A percentile compares a stretch with the other conserved stretches of the same genome.
Conservation (phyloP, 2,329 filamentous ascomycete genomes). For the Apiospora koreana region DNA sequence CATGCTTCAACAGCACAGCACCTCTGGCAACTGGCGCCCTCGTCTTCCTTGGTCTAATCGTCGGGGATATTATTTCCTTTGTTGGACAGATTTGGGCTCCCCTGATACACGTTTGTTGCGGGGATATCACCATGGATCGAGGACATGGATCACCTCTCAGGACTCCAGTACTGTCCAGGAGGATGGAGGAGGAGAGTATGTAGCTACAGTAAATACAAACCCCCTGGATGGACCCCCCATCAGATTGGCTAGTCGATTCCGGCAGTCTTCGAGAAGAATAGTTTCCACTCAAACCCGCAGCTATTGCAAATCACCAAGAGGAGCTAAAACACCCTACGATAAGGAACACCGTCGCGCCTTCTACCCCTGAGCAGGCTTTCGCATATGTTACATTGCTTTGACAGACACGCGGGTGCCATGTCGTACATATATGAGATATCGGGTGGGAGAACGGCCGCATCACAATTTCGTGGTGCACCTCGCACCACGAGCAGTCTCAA, state of each 20-base stretch:
- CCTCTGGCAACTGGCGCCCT: not conserved
- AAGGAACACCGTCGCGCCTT: not conserved
- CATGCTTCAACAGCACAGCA: not conserved
- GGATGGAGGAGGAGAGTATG: not conserved
- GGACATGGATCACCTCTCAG: not conserved
- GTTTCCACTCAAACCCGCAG: slow-evolving; percentile 2
- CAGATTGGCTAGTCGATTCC: not conserved
- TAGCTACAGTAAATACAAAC: not conserved
- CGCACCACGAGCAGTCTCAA: not conserved
- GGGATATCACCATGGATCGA: slow-evolving; percentile 2
- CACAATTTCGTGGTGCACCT: not conserved
- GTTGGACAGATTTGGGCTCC: not conserved
- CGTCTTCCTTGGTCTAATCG: not conserved
- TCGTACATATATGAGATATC: not conserved
- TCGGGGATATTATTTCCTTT: not conserved
- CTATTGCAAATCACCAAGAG: slow-evolving; percentile 5
- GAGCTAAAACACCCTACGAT: slow-evolving; percentile 1
- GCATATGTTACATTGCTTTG: not conserved
- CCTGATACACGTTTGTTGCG: slow-evolving; percentile 1
- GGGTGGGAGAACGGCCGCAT: not conserved
- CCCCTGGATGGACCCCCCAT: not conserved
- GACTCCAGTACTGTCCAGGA: no score
- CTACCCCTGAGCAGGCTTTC: not conserved
- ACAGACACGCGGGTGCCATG: not conserved
- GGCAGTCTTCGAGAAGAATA: slow-evolving; percentile 6